A percentile compares a stretch with the other conserved stretches of the same genome.
Conservation (phyloP, 208 protist genomes). For the Trypanosoma grayi region DNA sequence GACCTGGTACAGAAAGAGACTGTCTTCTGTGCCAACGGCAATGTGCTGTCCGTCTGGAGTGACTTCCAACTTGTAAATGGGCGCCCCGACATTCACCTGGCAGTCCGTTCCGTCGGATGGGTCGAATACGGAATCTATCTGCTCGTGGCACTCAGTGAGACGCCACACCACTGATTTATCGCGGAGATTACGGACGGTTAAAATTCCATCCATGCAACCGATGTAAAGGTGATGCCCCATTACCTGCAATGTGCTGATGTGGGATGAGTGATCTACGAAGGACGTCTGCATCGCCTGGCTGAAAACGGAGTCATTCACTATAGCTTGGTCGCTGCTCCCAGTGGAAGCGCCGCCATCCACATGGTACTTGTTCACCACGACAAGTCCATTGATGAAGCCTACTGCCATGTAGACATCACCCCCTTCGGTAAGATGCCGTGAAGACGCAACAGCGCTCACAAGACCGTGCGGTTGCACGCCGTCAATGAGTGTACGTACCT, state of each 20-base stretch:
- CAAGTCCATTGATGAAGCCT: conserved; percentile 21
- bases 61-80: conserved; percentile 35
- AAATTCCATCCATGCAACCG: conserved; percentile 27
- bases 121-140: background rate
- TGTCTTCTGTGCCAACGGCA: conserved; percentile 33
- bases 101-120: background rate
- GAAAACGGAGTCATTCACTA: background rate
- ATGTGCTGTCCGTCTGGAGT: conserved; percentile 32
- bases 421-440: conserved; percentile 1
- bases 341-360: background rate
- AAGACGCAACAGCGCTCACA: conserved; percentile 20
- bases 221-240: conserved; percentile 26
- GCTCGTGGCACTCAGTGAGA: too few relatives aligned
- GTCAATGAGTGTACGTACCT: conserved; percentile 6
- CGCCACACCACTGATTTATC: conserved; percentile 15
- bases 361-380: conserved; percentile 21
- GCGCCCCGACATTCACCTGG: conserved; percentile 24
- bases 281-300: background rate
- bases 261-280: conserved; percentile 5
- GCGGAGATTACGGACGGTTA: conserved; percentile 26
- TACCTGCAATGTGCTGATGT: conserved; percentile 32
- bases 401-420: conserved; percentile 22
- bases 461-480: background rate
- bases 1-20: conserved; percentile 31
- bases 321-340: background rate